phyloP scores from a whole-genome alignment of 768 basidiomycete genomes.

The Tylopilus rubrobrunneus region DNA sequence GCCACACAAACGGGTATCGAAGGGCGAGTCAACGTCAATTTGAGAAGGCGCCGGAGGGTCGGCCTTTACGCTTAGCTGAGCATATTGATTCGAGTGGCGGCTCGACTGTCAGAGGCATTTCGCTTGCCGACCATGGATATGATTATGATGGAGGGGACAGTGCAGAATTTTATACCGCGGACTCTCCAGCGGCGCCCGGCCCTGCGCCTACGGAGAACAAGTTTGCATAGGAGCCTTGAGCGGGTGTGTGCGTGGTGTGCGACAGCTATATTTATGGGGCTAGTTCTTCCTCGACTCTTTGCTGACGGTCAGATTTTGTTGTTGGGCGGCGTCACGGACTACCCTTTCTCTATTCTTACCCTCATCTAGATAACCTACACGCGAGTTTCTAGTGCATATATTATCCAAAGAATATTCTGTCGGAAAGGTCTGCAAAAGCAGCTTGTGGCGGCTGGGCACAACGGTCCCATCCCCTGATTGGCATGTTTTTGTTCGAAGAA shows the following conservation, averaged over 20 bases:
- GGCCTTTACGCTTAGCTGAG: constrained; percentile 30
- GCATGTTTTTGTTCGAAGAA: no score
- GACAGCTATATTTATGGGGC: background rate
- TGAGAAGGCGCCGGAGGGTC: constrained; percentile 71
- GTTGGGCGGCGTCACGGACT: background rate
- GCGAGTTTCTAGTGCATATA: background rate
- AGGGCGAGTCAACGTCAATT: constrained; percentile 57
- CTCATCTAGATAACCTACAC: background rate
- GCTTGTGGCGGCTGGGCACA: no score
- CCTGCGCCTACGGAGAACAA: constrained; percentile 34
- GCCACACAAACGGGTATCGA: constrained; percentile 27
- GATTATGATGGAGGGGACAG: constrained; percentile 8
- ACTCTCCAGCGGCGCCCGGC: constrained; percentile 20
- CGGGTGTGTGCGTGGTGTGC: background rate
- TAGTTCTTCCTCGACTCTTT: background rate
- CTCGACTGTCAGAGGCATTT: constrained; percentile 8
- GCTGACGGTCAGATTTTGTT: background rate
- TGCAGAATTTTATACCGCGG: constrained; percentile 1
- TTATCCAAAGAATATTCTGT: background rate
- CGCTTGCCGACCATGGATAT: constrained; percentile 9
- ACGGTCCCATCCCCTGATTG: no score
- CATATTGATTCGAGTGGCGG: constrained; percentile 7
- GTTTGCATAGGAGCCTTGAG: constrained; percentile 24
- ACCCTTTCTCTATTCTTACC: background rate
- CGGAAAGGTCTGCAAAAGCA: no score